Evolutionary conservation across 192 early-diverging fungal genomes (phyloP).

Genomic region (Rhizoclosmatium sp.): DNA sequence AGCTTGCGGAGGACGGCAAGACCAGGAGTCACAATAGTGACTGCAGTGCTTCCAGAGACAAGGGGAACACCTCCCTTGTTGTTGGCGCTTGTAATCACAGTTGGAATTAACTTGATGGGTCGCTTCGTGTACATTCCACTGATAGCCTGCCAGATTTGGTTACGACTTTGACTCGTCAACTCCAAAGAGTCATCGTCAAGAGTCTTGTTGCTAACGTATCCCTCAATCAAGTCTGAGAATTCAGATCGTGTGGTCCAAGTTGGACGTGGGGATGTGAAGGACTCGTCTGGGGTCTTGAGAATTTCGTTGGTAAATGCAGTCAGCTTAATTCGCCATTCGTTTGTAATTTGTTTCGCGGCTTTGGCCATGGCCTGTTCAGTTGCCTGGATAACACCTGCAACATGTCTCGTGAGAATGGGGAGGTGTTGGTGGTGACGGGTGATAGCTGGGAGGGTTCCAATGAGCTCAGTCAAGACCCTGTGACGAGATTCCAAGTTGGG

Average conservation of each 20-base stretch:
- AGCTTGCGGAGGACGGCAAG: constrained; percentile 7
- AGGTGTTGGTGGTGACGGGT: constrained; percentile 28
- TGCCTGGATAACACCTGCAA: constrained; percentile 19
- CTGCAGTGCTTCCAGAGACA: neutral
- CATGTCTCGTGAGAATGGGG: constrained; percentile 16
- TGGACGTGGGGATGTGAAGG: neutral
- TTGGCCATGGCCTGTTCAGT: constrained; percentile 10
- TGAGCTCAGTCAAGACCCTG: constrained; percentile 15
- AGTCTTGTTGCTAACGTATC: neutral
- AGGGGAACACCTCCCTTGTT: neutral
- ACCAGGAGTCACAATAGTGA: constrained; percentile 26
- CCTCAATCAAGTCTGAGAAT: constrained; percentile 22
- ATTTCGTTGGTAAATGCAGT: constrained; percentile 6
- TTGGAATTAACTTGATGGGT: constrained; percentile 16
- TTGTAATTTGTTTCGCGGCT: constrained; percentile 9
- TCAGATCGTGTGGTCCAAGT: neutral
- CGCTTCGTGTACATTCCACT: constrained; percentile 14
- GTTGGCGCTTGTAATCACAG: neutral
- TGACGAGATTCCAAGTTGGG: constrained; percentile 10
- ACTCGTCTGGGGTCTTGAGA: constrained; percentile 23
- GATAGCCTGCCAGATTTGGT: constrained; percentile 31
- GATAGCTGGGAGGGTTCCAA: constrained; percentile 5
- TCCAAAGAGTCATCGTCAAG: neutral
- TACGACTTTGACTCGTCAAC: constrained; percentile 19
- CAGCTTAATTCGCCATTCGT: constrained; percentile 20